Percentiles rank a stretch among this genome's conserved stretches.
These are phyloP conservation scores for Yamadazyma mexicana DNA, from an alignment of 1,139 yeast genomes.

Conservation along the genomic window DNA sequence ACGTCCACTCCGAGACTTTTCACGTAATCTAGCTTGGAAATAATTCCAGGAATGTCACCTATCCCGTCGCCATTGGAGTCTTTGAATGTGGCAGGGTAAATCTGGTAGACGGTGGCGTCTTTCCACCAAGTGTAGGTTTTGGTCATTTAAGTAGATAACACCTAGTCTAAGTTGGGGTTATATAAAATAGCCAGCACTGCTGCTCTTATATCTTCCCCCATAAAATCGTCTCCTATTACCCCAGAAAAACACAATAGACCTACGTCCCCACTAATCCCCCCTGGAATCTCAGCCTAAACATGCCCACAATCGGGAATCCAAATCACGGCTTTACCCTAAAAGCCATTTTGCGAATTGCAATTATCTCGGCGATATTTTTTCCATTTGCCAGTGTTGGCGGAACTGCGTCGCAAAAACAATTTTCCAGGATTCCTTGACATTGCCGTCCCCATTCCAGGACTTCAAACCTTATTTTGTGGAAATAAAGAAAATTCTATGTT, in stretches of 20 bases:
- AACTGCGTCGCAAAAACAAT: slow-evolving; percentile 8
- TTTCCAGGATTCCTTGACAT: slow-evolving; percentile 4
- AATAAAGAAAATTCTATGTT: no score
- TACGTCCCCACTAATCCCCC: no score
- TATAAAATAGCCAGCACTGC: not conserved
- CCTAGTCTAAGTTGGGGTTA: slow-evolving; percentile 30
- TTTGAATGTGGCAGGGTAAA: slow-evolving; percentile 59
- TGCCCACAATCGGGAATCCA: no score
- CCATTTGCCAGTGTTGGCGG: slow-evolving; percentile 3
- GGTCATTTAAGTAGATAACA: slow-evolving; percentile 29
- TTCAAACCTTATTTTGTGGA: not conserved
- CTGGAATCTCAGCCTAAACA: no score
- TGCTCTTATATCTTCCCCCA: not conserved
- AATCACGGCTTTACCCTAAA: no score
- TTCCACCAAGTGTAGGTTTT: slow-evolving; percentile 49
- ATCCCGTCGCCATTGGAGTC: slow-evolving; percentile 60
- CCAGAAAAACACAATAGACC: no score
- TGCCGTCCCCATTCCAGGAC: not conserved
- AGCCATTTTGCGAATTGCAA: slow-evolving; percentile 11
- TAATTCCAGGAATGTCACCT: slow-evolving; percentile 57
- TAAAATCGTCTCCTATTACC: no score
- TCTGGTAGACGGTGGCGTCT: slow-evolving; percentile 54
- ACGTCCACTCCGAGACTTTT: slow-evolving; percentile 52
- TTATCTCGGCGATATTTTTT: slow-evolving; percentile 7
- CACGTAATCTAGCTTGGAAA: slow-evolving; percentile 51